phyloP scores from a whole-genome alignment of 768 basidiomycete genomes.

The Mycena polygramma region DNA sequence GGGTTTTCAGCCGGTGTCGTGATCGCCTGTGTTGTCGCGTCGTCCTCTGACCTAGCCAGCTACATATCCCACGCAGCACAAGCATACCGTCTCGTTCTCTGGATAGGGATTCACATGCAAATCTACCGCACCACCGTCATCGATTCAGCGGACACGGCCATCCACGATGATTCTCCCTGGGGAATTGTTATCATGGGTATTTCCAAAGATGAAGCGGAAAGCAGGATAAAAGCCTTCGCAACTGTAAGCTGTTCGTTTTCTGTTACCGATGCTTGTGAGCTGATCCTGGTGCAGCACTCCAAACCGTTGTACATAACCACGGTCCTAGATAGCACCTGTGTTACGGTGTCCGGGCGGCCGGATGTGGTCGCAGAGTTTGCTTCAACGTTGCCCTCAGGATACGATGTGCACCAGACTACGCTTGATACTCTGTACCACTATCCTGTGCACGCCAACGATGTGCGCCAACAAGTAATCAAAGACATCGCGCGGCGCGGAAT shows the following conservation, averaged over 20 bases:
- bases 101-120: constrained; percentile 58
- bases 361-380: constrained; percentile 61
- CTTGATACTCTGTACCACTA: constrained; percentile 69
- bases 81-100: constrained; percentile 56
- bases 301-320: constrained; percentile 62
- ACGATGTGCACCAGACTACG: constrained; percentile 56
- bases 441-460: constrained; percentile 44
- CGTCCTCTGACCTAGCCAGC: constrained; percentile 47
- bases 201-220: constrained; percentile 39
- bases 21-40: constrained; percentile 57
- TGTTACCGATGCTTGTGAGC: too few species aligned
- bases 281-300: too few species aligned
- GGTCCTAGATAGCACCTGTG: constrained; percentile 58
- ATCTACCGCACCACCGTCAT: constrained; percentile 43
- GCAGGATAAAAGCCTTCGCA: constrained; percentile 29
- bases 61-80: constrained; percentile 54
- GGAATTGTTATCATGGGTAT: constrained; percentile 56
- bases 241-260: background rate
- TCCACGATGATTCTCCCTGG: constrained; percentile 56
- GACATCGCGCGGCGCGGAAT: constrained; percentile 62
- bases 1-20: constrained; percentile 63
- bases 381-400: constrained; percentile 46
- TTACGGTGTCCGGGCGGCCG: constrained; percentile 73
- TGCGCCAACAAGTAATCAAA: constrained; percentile 55
- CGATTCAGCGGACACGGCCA: background rate